These are phyloP conservation scores for Pseudozyma sp. DNA, from an alignment of 1,284 basidiomycete species.

Conservation along the genomic window DNA sequence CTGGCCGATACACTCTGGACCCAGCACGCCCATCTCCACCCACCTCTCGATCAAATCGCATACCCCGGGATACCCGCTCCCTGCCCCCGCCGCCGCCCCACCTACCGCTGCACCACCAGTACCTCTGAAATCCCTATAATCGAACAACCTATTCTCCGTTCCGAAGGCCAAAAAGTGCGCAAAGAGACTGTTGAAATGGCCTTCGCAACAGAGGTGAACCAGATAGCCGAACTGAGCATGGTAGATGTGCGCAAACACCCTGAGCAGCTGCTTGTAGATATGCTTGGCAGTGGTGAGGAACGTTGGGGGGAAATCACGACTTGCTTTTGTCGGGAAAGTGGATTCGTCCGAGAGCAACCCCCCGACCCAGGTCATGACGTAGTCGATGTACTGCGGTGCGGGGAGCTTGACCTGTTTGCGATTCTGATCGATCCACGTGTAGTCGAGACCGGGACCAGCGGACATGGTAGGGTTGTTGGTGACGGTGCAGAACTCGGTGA, in stretches of 20 bases:
- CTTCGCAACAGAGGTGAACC: conserved; percentile 92
- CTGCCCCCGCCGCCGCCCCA: conserved; percentile 68
- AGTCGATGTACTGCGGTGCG: conserved; percentile 97
- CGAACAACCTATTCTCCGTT: conserved; percentile 82
- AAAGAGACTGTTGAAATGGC: conserved; percentile 97
- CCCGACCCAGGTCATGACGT: conserved; percentile 98
- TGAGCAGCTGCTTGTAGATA: conserved; percentile 94
- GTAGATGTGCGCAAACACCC: conserved; percentile 97
- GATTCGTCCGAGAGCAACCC: conserved; percentile 91
- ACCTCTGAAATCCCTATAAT: conserved; percentile 78
- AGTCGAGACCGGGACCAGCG: conserved; percentile 90
- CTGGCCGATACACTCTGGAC: conserved; percentile 66
- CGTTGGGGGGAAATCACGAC: conserved; percentile 87
- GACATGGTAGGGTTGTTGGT: conserved; percentile 92
- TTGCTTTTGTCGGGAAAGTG: conserved; percentile 94
- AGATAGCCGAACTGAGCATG: conserved; percentile 91
- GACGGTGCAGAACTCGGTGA: conserved; percentile 92
- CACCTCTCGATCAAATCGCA: conserved; percentile 89
- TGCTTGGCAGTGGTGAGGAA: conserved; percentile 95
- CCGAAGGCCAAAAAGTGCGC: conserved; percentile 94
- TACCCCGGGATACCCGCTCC: conserved; percentile 72
- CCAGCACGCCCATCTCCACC: conserved; percentile 83
- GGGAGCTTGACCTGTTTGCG: conserved; percentile 92
- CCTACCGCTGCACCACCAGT: conserved; percentile 10
- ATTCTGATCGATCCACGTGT: conserved; percentile 90